Percentiles rank a stretch among this genome's conserved stretches.
These are phyloP conservation scores for Sugiyamaella neomexicana DNA, from an alignment of 1,139 yeast species.

Conservation along the genomic window DNA sequence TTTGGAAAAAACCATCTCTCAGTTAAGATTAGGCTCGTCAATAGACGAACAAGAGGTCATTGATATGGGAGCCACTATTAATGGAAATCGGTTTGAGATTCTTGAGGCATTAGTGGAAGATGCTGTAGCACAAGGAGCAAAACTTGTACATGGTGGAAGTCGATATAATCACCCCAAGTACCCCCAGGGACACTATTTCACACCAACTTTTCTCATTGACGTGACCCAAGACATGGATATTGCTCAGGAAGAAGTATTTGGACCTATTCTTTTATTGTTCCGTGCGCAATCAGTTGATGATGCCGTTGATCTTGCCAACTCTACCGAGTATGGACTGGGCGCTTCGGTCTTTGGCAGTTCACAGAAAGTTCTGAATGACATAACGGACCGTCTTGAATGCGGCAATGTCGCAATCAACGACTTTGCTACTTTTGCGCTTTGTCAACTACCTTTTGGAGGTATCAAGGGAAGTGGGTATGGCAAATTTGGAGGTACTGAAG, in stretches of 20 bases:
- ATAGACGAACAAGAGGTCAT: constrained; percentile 81
- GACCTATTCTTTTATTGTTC: constrained; percentile 81
- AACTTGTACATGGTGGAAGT: constrained; percentile 73
- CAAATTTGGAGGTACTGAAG: constrained; percentile 96
- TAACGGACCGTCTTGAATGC: constrained; percentile 63
- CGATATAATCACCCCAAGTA: constrained; percentile 82
- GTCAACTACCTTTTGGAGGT: constrained; percentile 97
- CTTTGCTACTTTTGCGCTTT: constrained; percentile 92
- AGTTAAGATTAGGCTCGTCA: constrained; percentile 79
- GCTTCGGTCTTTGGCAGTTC: constrained; percentile 80
- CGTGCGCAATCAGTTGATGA: constrained; percentile 64
- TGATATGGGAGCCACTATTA: constrained; percentile 95
- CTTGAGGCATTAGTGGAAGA: constrained; percentile 66
- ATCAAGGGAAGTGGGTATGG: constrained; percentile 91
- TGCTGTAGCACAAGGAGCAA: constrained; percentile 83
- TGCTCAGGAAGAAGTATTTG: constrained; percentile 89
- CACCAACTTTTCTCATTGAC: constrained; percentile 82
- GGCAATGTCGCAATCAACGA: constrained; percentile 97
- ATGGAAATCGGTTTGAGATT: constrained; percentile 66
- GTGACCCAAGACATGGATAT: constrained; percentile 76
- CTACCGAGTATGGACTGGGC: constrained; percentile 89
- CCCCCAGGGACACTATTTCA: constrained; percentile 91
- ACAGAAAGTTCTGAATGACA: constrained; percentile 52
- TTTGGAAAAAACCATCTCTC: constrained; percentile 56
- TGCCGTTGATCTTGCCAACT: constrained; percentile 77